These are phyloP conservation scores for Knufia fluminis DNA, from an alignment of 2,329 filamentous ascomycete genomes.

Conservation along the genomic window DNA sequence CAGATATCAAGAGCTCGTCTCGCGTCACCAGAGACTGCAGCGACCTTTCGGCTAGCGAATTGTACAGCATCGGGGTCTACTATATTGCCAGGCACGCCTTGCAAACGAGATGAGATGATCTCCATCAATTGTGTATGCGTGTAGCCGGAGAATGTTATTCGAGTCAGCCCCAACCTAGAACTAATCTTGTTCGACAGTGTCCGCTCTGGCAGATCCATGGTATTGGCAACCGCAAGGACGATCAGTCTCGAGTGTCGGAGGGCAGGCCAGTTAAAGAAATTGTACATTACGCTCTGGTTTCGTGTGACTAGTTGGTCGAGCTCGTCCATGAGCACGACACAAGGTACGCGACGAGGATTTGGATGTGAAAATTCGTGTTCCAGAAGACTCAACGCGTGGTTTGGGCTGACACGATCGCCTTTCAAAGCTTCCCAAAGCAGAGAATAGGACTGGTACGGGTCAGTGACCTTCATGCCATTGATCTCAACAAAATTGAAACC, in stretches of 20 bases:
- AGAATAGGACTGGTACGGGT: slow-evolving; percentile 92
- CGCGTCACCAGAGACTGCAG: slow-evolving; percentile 90
- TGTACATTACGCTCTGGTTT: slow-evolving; percentile 99
- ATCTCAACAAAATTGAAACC: slow-evolving; percentile 99
- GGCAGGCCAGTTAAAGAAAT: slow-evolving; percentile 99
- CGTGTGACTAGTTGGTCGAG: slow-evolving; percentile 95
- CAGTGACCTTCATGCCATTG: slow-evolving; percentile 99
- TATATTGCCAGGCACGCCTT: slow-evolving; percentile 77
- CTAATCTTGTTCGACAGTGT: slow-evolving; percentile 98
- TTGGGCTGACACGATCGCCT: slow-evolving; percentile 81
- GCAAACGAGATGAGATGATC: slow-evolving; percentile 89
- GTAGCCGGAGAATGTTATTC: slow-evolving; percentile 95
- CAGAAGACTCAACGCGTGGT: slow-evolving; percentile 81
- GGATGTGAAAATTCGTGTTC: slow-evolving; percentile 90
- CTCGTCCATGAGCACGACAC: slow-evolving; percentile 97
- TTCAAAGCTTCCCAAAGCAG: slow-evolving; percentile 93
- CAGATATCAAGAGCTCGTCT: slow-evolving; percentile 90
- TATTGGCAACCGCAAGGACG: slow-evolving; percentile 94
- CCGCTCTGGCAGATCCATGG: slow-evolving; percentile 94
- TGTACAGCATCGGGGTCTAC: slow-evolving; percentile 90
- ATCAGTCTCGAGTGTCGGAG: slow-evolving; percentile 85
- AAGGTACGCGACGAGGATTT: slow-evolving; percentile 78
- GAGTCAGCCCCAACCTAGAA: slow-evolving; percentile 76
- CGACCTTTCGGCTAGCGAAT: slow-evolving; percentile 93
- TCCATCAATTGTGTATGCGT: slow-evolving; percentile 95